Conservation (phyloP, 176 grass and related monocot genomes). For the Bromus sterilis region DNA sequence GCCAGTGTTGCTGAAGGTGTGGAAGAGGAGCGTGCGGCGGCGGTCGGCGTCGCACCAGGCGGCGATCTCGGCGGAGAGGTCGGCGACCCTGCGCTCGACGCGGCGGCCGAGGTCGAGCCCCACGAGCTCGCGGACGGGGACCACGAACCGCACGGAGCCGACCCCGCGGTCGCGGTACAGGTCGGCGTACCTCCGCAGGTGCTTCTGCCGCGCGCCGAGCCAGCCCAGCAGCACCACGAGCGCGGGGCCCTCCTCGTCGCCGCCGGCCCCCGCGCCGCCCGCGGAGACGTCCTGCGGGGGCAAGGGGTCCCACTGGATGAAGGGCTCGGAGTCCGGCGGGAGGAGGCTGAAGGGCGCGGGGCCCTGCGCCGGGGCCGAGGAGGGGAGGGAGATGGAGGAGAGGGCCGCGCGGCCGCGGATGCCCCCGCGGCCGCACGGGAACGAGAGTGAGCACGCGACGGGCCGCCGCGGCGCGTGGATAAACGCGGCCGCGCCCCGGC, state of each 20-base stretch:
- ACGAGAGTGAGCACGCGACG: conserved; percentile 21
- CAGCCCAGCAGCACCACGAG: conserved; percentile 90
- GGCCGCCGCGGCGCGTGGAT: not conserved
- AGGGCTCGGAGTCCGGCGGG: conserved; percentile 42
- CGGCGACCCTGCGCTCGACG: conserved; percentile 60
- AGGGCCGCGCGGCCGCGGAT: conserved; percentile 28
- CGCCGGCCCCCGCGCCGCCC: conserved; percentile 9
- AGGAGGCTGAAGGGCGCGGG: conserved; percentile 12
- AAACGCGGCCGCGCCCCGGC: not conserved
- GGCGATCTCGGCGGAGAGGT: conserved; percentile 50
- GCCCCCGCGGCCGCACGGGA: conserved; percentile 3
- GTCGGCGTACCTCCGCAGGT: conserved; percentile 77
- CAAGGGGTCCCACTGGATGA: conserved; percentile 54
- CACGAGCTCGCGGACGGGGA: conserved; percentile 60
- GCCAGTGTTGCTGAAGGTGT: conserved; percentile 98
- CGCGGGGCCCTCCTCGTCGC: conserved; percentile 29
- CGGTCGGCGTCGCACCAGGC: conserved; percentile 77
- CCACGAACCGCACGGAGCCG: conserved; percentile 64
- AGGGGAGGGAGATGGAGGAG: conserved; percentile 18
- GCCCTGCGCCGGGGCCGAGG: not conserved
- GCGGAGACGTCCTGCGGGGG: not conserved
- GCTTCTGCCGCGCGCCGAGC: conserved; percentile 87
- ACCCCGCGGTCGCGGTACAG: conserved; percentile 73
- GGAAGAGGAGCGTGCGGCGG: conserved; percentile 69
- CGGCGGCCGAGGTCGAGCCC: conserved; percentile 72